These are phyloP conservation scores for Yamadazyma blattariae DNA, from an alignment of 1,139 yeast species.

Conservation along the genomic window DNA sequence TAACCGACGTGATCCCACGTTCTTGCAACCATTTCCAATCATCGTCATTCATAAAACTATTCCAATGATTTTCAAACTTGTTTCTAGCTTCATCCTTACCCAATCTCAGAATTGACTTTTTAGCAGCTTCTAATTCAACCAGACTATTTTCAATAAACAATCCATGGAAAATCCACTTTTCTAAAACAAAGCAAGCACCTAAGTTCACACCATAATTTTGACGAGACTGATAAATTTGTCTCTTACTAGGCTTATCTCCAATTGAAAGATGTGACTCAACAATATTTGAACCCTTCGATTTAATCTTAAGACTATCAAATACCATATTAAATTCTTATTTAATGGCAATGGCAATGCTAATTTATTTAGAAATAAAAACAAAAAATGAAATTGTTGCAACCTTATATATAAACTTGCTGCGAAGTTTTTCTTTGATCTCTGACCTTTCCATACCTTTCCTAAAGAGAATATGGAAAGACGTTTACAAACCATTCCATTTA, in stretches of 20 bases:
- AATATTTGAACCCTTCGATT: slow-evolving; percentile 32
- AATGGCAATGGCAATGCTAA: too few species aligned
- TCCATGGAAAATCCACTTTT: slow-evolving; percentile 66
- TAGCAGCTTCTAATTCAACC: slow-evolving; percentile 71
- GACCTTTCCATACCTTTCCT: too few species aligned
- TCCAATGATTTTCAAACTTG: slow-evolving; percentile 70
- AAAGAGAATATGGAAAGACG: too few species aligned
- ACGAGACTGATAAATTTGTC: slow-evolving; percentile 62
- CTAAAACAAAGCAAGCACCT: slow-evolving; percentile 81
- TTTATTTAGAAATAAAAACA: too few species aligned
- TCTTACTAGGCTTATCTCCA: slow-evolving; percentile 38
- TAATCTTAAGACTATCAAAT: slow-evolving; percentile 40
- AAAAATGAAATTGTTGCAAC: too few species aligned
- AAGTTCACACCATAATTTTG: slow-evolving; percentile 82
- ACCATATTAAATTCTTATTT: too few species aligned
- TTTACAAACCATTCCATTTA: slow-evolving; percentile 4
- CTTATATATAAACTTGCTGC: too few species aligned
- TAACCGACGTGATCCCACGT: slow-evolving; percentile 68
- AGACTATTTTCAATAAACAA: slow-evolving; percentile 55
- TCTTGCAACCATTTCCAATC: slow-evolving; percentile 79
- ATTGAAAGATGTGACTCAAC: slow-evolving; percentile 28
- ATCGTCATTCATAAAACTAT: slow-evolving; percentile 53
- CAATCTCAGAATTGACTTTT: slow-evolving; percentile 38
- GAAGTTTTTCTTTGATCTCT: too few species aligned
- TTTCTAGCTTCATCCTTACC: slow-evolving; percentile 57